Evolutionary conservation across 169 alveolate species (phyloP), one percentile per base, ranked within the genome.

Genomic region (Theileria annulata): DNA sequence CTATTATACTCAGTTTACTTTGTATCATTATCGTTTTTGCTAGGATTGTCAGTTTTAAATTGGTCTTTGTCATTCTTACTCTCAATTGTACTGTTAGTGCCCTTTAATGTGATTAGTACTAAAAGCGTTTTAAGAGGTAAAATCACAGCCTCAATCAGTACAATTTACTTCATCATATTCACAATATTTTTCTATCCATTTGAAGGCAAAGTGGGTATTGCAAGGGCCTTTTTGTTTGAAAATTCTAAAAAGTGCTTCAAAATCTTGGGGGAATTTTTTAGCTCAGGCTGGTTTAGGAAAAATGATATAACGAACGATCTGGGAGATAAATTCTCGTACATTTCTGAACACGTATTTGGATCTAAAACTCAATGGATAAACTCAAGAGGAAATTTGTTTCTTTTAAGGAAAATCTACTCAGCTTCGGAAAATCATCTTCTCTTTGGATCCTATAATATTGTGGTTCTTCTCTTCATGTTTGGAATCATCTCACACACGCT

Each of bases 341-440:
- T 71, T 25, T 23, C 25, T 19, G 59, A 71, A 15, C 31, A 51
- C 70, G 79, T 71, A 13, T 71, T 71, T 31, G 79, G 79, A 56
- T 8, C 15, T 31, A 35, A 23, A 28, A 71, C 70, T 1, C 79
- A 54, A 13, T 71, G 79, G 79, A 71, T 71, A 10, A 71, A 71
- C 70, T 31, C 79, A 15, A 51, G 31, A 25, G 79, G 77, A 15
- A 33, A 59, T 28, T 71, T 79, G 25, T 82, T 82, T 47, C 37
- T 82, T 33, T 8, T 73, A 80, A 21, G 60, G 63, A 82, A 75
- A 66, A 51, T 82, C 1, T 77, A 71, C 2, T 48, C 77, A 58
- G 64, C 76, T 42, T 51, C 85, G 19, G 84, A 72, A 33, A 75
- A 82, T 71, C 88, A 82, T 69, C 73, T 75, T 21, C 80, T 82